Base-by-base conservation (phyloP, 176 grass and related monocot species). In the Ananas comosus region DNA sequence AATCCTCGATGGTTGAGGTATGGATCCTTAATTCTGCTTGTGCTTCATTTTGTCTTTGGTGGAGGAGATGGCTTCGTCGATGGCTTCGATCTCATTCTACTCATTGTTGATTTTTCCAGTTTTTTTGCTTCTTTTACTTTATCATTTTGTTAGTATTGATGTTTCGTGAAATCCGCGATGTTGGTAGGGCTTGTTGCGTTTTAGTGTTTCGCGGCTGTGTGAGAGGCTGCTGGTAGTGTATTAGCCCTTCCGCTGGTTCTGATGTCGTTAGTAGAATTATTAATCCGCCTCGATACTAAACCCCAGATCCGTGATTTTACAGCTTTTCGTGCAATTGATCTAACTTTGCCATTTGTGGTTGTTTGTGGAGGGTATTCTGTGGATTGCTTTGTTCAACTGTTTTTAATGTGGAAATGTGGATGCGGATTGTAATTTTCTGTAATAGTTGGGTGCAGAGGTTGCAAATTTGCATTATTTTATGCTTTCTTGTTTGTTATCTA, bases 31-130 rank as follows among this genome's bases (percentile, higher is more conserved):
- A 42, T 14, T 53, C 49, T 53, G 16, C 56, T 18, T 72, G 51
- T 77, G 18, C 48, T 68, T 57, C 21, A 12, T 19, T 12, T 51
- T 9, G 13, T 75, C 76, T 53, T 61, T 56, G 72, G 59, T 69
- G 70, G 53, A 79, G 53, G 50, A 70, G 4, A 4, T 33, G 29
- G 29, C 29, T 33, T 5, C 33, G 6, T 42, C 6, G 33, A 42
- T 42, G n/a, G 56, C 17, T 56, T 61, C 56, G 56, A 61, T 61
- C 21, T 16, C 56, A 7, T 16, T 61, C 17, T 16, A 61, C 56
- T 16, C 16, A 18, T 7, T 10, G 56, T 61, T 22, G 9, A 61
- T 61, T n/a, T 61, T 61, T 61, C 12, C 17, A 16, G 21, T 16
- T 12, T 61, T 23, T 61, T 61, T 18, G 16, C 56, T 21, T 61